These are phyloP conservation scores for Apophysomyces variabilis DNA, from an alignment of 371 early-diverging fungal species.

Conservation along the genomic window DNA sequence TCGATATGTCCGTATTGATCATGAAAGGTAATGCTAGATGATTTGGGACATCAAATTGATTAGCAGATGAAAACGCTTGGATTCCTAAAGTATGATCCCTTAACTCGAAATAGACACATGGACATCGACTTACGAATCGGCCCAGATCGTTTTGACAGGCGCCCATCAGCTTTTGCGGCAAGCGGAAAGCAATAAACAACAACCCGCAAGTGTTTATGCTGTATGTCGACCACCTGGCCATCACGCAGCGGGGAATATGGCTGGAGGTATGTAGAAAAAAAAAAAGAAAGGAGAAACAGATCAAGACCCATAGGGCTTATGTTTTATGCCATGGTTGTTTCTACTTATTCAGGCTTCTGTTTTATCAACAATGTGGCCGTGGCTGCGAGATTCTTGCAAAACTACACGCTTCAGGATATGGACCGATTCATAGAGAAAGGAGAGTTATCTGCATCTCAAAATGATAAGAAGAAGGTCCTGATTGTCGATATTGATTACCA, in stretches of 20 bases:
- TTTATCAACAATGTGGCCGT: slow-evolving; percentile 67
- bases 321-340: no score
- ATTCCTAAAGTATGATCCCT: neutral
- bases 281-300: neutral
- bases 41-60: no score
- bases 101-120: slow-evolving; percentile 56
- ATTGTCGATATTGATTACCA: slow-evolving; percentile 70
- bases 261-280: slow-evolving; percentile 40
- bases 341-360: slow-evolving; percentile 41
- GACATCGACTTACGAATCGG: slow-evolving; percentile 67
- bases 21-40: slow-evolving; percentile 43
- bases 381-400: slow-evolving; percentile 60
- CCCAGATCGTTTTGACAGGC: slow-evolving; percentile 68
- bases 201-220: slow-evolving; percentile 56
- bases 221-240: slow-evolving; percentile 75
- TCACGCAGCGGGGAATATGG: slow-evolving; percentile 59
- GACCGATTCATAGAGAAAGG: slow-evolving; percentile 15
- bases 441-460: slow-evolving; percentile 19
- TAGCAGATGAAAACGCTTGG: neutral
- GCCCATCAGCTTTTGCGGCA: slow-evolving; percentile 50
- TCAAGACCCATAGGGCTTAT: no score
- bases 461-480: slow-evolving; percentile 43
- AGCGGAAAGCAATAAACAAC: slow-evolving; percentile 16
- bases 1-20: slow-evolving; percentile 64
- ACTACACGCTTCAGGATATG: slow-evolving; percentile 39